Base-by-base conservation (phyloP, 306 rosid genomes). In the Vigna nakashimae region DNA sequence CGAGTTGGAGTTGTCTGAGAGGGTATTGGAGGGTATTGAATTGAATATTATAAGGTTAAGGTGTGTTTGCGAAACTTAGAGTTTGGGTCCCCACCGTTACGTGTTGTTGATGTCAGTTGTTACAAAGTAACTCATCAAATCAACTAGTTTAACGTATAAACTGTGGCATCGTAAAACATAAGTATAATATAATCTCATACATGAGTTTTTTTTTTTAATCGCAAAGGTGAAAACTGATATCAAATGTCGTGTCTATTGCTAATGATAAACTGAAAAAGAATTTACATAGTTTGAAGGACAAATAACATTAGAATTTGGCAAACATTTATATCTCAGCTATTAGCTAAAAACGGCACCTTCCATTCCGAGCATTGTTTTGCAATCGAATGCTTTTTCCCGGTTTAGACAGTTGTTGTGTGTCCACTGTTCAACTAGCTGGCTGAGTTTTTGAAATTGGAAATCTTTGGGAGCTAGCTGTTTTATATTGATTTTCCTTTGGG, bases 291-390 rank as follows among this genome's bases (percentile, higher is more conserved):
- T 46, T 62, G 20, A 30, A 53, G 55, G 24, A 15, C 16, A 30
- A 14, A 8, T 22, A 56, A 22, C 14, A 73, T 45, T 8, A 74
- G 48, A 65, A 22, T 32, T 67, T 58, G 50, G 34, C 45, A 6
- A 59, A 57, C 65, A 36, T 38, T 51, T 16, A 22, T 50, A 58
- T 67, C 24, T 26, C 73, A 62, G 68, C 65, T 80, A 53, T 49
- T 65, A 1, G 38, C 58, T 40, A 66, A 55, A 65, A 46, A 45
- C 24, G 30, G 20, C 40, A 55, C 14, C 69, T 60, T 59, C 63
- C 26, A 50, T 38, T 69, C 16, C 7, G 18, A 49, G 55, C 65
- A 48, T 65, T 65, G 8, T 48, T 74, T 30, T 48, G 79, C 49
- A 46, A 13, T 10, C 28, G 58, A 45, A n/a, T 42, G 4, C 13